phyloP scores from a whole-genome alignment of 2,329 filamentous ascomycete genomes.

The Trichoderma atrobrunneum region DNA sequence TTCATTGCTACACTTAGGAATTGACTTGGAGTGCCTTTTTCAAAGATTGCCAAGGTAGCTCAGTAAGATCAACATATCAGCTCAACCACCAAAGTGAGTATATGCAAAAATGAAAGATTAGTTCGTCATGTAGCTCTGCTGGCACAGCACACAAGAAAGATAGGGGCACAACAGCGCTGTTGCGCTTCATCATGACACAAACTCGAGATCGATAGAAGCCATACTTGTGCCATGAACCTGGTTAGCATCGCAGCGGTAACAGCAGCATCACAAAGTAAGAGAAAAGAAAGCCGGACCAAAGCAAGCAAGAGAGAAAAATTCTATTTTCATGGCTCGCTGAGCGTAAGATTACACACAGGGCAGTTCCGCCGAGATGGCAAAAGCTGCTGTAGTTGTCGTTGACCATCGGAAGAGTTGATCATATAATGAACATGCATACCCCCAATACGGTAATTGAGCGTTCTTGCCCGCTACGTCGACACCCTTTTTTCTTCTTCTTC shows the following conservation, averaged over 20 bases:
- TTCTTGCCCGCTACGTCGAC: background rate
- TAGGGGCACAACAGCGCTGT: background rate
- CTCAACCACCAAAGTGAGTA: background rate
- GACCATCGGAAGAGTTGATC: background rate
- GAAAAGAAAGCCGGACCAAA: background rate
- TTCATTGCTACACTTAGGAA: background rate
- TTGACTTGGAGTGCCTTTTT: background rate
- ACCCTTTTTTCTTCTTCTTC: background rate
- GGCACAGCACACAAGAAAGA: background rate
- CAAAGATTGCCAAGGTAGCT: too few species aligned
- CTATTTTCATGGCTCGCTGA: conserved; percentile 18
- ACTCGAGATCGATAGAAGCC: background rate
- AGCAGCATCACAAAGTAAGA: background rate
- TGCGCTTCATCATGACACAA: background rate
- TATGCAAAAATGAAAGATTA: background rate
- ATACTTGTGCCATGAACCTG: background rate
- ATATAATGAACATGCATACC: background rate
- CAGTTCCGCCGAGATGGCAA: background rate
- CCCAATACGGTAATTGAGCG: background rate
- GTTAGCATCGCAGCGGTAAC: background rate
- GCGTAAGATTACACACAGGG: conserved; percentile 19
- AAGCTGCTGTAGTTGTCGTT: conserved; percentile 13
- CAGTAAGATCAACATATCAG: background rate
- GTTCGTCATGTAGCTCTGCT: background rate
- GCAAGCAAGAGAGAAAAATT: conserved; percentile 11